A percentile compares a stretch with the other conserved stretches of the same genome.
Evolutionary conservation across 257 asterid species (phyloP).

Genomic region (Nicotiana attenuata): DNA sequence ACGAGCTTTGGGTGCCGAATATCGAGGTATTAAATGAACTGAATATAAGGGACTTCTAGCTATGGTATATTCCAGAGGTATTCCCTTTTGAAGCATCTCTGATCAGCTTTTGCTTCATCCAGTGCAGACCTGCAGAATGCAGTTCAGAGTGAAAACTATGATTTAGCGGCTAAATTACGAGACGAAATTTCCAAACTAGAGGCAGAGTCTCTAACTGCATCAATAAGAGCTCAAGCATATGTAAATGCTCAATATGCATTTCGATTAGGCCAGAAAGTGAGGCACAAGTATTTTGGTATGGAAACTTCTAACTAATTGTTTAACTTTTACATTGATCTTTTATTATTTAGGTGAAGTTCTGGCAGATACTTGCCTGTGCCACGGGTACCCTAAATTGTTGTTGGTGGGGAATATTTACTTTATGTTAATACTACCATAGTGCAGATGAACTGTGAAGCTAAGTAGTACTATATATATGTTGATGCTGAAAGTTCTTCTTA

Average conservation of each 20-base stretch:
- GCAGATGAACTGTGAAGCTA: background rate
- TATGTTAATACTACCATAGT: background rate
- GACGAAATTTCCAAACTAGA: conserved; percentile 85
- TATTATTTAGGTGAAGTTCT: background rate
- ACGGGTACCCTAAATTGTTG: background rate
- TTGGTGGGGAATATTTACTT: background rate
- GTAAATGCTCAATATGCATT: conserved; percentile 69
- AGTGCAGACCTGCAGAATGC: conserved; percentile 93
- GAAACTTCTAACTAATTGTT: background rate
- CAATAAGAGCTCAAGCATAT: conserved; percentile 75
- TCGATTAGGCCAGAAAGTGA: conserved; percentile 93
- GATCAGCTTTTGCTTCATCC: conserved; percentile 29
- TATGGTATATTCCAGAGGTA: background rate
- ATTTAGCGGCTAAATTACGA: conserved; percentile 78
- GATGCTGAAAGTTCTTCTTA: background rate
- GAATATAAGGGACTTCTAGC: background rate
- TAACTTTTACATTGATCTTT: background rate
- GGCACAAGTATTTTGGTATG: conserved; percentile 80
- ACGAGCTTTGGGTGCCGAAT: background rate
- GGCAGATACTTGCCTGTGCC: background rate
- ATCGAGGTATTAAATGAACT: background rate
- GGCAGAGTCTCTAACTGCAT: conserved; percentile 80
- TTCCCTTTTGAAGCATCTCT: conserved; percentile 8
- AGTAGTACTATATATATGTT: background rate
- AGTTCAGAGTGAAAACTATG: conserved; percentile 72